Evolutionary conservation across 768 basidiomycete species (phyloP).

Genomic region (Xanthoconium purpureum): DNA sequence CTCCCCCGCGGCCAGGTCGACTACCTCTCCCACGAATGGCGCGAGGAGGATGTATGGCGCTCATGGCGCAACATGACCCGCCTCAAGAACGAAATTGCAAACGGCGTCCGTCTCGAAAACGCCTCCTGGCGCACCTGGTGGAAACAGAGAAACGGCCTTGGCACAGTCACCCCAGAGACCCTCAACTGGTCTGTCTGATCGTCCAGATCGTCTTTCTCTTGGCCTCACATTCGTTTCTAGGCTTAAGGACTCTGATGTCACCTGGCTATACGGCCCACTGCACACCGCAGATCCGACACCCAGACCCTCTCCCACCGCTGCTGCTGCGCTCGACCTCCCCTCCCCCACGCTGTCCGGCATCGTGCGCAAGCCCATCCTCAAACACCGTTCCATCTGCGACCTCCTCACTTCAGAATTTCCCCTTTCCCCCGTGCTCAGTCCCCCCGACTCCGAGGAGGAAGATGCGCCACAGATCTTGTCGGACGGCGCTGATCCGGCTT

Average conservation of each 20-base stretch:
- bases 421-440: conserved; percentile 59
- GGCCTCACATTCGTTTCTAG: conserved; percentile 41
- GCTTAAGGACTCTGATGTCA: conserved; percentile 99
- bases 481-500: conserved; percentile 20
- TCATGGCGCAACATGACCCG: conserved; percentile 99
- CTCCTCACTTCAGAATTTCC: conserved; percentile 76
- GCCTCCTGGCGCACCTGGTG: conserved; percentile 99
- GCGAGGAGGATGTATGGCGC: conserved; percentile 97
- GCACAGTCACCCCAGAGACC: conserved; percentile 94
- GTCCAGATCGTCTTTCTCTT: no score
- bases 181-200: conserved; percentile 81
- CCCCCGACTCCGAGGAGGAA: conserved; percentile 53
- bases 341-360: conserved; percentile 24
- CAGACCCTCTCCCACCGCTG: conserved; percentile 36
- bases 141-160: conserved; percentile 96
- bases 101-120: conserved; percentile 93
- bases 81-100: conserved; percentile 97
- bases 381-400: conserved; percentile 90
- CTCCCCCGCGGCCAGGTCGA: conserved; percentile 92
- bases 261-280: conserved; percentile 96
- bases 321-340: conserved; percentile 38
- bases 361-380: conserved; percentile 84
- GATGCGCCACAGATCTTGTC: conserved; percentile 20
- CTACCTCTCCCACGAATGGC: conserved; percentile 97
- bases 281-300: conserved; percentile 86